Percentiles rank a stretch among this genome's conserved stretches.
Conservation (phyloP, 2,329 filamentous ascomycete genomes). For the Xylariomycetidae sp. region DNA sequence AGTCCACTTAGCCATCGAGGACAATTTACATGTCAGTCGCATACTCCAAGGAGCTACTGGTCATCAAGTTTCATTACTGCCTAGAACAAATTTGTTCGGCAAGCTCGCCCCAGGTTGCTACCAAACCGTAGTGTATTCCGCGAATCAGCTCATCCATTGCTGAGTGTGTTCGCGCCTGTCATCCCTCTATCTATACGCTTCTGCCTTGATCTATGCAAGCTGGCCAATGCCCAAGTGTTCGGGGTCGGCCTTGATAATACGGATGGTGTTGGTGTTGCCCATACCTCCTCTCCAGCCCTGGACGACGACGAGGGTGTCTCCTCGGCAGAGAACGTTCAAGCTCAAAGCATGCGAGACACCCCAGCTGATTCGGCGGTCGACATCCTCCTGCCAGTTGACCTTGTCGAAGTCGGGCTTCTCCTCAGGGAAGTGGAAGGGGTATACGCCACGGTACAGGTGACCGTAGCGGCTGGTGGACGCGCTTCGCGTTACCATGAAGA, state of each 20-base stretch:
- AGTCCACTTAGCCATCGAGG: too few species aligned
- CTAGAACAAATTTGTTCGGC: too few species aligned
- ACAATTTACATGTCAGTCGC: too few species aligned
- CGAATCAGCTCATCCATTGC: too few species aligned
- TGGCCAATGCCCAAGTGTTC: constrained; percentile 52
- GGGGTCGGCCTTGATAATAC: constrained; percentile 56
- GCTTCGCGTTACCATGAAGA: constrained; percentile 97
- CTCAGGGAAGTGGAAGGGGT: constrained; percentile 93
- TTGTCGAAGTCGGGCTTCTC: constrained; percentile 89
- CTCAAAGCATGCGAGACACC: constrained; percentile 81
- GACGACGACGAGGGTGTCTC: constrained; percentile 74
- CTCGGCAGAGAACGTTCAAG: constrained; percentile 67
- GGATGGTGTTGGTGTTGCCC: constrained; percentile 82
- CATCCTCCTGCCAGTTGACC: constrained; percentile 97
- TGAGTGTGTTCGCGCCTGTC: too few species aligned
- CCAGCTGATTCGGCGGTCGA: constrained; percentile 96
- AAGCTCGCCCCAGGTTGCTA: too few species aligned
- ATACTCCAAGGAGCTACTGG: too few species aligned
- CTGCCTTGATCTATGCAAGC: constrained; percentile 20
- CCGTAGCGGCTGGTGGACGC: constrained; percentile 77
- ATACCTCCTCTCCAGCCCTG: constrained; percentile 90
- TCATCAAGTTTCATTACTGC: too few species aligned
- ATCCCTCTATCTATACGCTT: too few species aligned
- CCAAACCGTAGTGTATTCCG: too few species aligned
- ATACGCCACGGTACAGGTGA: constrained; percentile 95